Evolutionary conservation across 192 early-diverging fungal species (phyloP).

Genomic region (Funneliformis geosporum): DNA sequence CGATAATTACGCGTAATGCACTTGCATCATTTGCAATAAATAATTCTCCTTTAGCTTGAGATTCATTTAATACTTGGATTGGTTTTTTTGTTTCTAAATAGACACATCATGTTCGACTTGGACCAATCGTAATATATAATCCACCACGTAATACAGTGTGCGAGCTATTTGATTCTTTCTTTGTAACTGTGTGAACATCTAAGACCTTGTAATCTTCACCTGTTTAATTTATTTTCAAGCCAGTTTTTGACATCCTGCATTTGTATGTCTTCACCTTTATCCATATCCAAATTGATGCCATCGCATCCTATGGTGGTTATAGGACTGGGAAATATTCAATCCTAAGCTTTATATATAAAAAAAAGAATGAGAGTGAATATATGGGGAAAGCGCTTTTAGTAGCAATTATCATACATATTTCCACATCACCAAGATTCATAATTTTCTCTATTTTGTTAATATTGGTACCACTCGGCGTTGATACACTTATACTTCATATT

Average conservation of each 20-base stretch:
- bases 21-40: background rate
- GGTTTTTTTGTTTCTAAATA: slow-evolving; percentile 24
- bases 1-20: background rate
- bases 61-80: background rate
- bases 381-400: too few species aligned
- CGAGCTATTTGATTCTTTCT: slow-evolving; percentile 18
- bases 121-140: slow-evolving; percentile 17
- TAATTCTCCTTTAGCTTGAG: slow-evolving; percentile 21
- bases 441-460: too few species aligned
- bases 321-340: too few species aligned
- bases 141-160: background rate
- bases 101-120: slow-evolving; percentile 11
- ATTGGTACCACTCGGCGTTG: too few species aligned
- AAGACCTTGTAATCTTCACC: background rate
- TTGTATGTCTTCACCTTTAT: slow-evolving; percentile 15
- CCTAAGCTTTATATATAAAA: too few species aligned
- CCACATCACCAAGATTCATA: too few species aligned
- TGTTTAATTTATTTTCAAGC: slow-evolving; percentile 14
- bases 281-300: slow-evolving; percentile 15
- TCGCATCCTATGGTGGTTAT: slow-evolving; percentile 1
- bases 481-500: too few species aligned
- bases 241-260: slow-evolving; percentile 25
- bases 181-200: slow-evolving; percentile 15
- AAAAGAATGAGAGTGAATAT: too few species aligned
- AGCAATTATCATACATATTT: too few species aligned